These are phyloP conservation scores for Colletotrichum neosansevieriae DNA, from an alignment of 2,329 filamentous ascomycete genomes.

Conservation along the genomic window DNA sequence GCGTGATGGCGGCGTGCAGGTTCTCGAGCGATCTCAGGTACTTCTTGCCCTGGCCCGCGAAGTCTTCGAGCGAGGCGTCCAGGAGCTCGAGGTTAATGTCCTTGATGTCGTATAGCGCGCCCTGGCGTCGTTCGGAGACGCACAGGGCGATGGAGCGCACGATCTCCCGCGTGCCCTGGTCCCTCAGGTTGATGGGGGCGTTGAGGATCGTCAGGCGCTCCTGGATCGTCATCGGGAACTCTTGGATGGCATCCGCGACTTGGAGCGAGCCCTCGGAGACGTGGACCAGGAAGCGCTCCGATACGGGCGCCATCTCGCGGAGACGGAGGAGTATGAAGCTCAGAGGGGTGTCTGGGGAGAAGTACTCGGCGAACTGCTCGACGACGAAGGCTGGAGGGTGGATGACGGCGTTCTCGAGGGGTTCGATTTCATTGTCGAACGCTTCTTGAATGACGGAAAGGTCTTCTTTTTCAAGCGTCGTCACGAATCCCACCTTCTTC, in stretches of 20 bases:
- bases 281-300: slow-evolving; percentile 75
- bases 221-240: slow-evolving; percentile 74
- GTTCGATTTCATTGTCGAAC: slow-evolving; percentile 72
- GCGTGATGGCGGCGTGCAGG: slow-evolving; percentile 84
- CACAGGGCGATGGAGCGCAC: slow-evolving; percentile 75
- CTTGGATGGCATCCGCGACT: slow-evolving; percentile 81
- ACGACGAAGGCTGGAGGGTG: slow-evolving; percentile 78
- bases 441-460: slow-evolving; percentile 70
- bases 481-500: slow-evolving; percentile 78
- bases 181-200: slow-evolving; percentile 73
- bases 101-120: slow-evolving; percentile 77
- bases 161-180: slow-evolving; percentile 59
- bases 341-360: slow-evolving; percentile 83
- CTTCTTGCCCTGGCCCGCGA: slow-evolving; percentile 40
- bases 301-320: slow-evolving; percentile 74
- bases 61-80: slow-evolving; percentile 66
- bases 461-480: slow-evolving; percentile 80
- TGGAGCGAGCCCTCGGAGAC: slow-evolving; percentile 69
- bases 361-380: slow-evolving; percentile 83
- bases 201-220: slow-evolving; percentile 83
- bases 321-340: slow-evolving; percentile 84
- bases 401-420: slow-evolving; percentile 79
- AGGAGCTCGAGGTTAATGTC: slow-evolving; percentile 80
- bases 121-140: slow-evolving; percentile 75
- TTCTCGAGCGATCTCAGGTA: slow-evolving; percentile 79